A percentile compares a stretch with the other conserved stretches of the same genome.
Conservation (phyloP, 345 rosid genomes). For the Draba incana region DNA sequence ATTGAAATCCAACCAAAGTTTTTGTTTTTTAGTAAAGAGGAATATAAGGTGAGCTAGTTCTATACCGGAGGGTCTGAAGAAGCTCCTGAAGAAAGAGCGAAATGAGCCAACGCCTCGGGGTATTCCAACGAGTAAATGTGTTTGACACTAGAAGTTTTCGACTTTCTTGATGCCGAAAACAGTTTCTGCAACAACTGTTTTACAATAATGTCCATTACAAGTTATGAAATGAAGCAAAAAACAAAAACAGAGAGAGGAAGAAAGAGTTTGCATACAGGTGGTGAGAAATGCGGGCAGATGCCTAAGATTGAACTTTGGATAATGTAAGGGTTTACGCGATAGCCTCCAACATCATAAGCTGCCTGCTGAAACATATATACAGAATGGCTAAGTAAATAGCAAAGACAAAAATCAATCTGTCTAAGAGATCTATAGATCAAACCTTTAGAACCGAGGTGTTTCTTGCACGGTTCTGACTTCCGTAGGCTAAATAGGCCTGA, state of each 20-base stretch:
- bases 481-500: slow-evolving; percentile 86
- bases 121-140: slow-evolving; percentile 80
- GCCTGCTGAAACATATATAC: slow-evolving; percentile 65
- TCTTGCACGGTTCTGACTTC: slow-evolving; percentile 54
- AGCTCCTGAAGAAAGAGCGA: slow-evolving; percentile 77
- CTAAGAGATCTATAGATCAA: slow-evolving; percentile 17
- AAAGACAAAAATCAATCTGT: neutral
- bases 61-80: slow-evolving; percentile 73
- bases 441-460: slow-evolving; percentile 62
- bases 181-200: slow-evolving; percentile 74
- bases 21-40: neutral
- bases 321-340: slow-evolving; percentile 55
- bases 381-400: slow-evolving; percentile 17
- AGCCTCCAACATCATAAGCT: slow-evolving; percentile 81
- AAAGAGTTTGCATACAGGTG: slow-evolving; percentile 54
- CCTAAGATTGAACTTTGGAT: slow-evolving; percentile 77
- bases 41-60: neutral
- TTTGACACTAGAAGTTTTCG: slow-evolving; percentile 46
- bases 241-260: neutral
- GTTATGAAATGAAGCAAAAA: neutral
- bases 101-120: slow-evolving; percentile 81
- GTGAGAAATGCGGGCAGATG: slow-evolving; percentile 60
- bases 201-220: neutral
- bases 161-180: slow-evolving; percentile 76
- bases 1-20: neutral